A percentile compares a stretch with the other conserved stretches of the same genome.
These are phyloP conservation scores for Naganishia randhawae DNA, from an alignment of 768 basidiomycete genomes.

Conservation along the genomic window DNA sequence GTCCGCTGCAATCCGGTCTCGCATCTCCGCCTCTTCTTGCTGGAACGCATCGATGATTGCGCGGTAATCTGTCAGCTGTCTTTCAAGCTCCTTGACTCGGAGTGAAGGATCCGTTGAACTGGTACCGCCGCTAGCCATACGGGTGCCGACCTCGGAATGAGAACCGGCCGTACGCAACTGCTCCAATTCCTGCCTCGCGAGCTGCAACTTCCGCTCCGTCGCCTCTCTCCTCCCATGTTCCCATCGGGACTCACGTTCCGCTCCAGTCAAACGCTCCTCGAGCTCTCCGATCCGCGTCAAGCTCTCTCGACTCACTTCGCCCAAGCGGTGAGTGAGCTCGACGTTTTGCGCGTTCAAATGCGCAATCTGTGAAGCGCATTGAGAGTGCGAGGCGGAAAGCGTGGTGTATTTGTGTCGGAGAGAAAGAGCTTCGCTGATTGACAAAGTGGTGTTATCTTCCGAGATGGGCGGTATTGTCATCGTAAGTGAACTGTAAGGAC, in stretches of 20 bases:
- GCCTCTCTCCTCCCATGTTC: slow-evolving; percentile 40
- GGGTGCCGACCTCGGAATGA: not conserved
- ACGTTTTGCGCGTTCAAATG: slow-evolving; percentile 35
- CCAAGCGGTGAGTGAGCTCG: slow-evolving; percentile 33
- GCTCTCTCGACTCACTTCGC: slow-evolving; percentile 33
- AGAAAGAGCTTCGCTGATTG: slow-evolving; percentile 32
- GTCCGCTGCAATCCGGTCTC: slow-evolving; percentile 9
- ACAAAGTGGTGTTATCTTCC: slow-evolving; percentile 28
- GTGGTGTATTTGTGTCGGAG: slow-evolving; percentile 41
- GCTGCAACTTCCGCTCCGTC: slow-evolving; percentile 40
- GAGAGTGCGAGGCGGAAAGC: slow-evolving; percentile 37
- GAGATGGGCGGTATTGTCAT: slow-evolving; percentile 37
- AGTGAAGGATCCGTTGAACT: not conserved
- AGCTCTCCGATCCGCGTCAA: slow-evolving; percentile 31
- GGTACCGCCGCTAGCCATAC: no score
- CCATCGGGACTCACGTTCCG: slow-evolving; percentile 47
- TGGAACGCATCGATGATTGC: slow-evolving; percentile 25
- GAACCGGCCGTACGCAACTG: slow-evolving; percentile 25
- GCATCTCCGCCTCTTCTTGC: slow-evolving; percentile 24
- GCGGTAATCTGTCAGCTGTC: slow-evolving; percentile 13
- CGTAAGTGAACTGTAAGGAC: slow-evolving; percentile 43
- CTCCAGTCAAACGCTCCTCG: slow-evolving; percentile 31
- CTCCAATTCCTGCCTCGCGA: slow-evolving; percentile 39
- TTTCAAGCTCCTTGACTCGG: slow-evolving; percentile 13
- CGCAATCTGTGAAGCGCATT: slow-evolving; percentile 36